Base-by-base conservation (phyloP, 805 yeast genomes). In the Saccharomycopsis olivae region DNA sequence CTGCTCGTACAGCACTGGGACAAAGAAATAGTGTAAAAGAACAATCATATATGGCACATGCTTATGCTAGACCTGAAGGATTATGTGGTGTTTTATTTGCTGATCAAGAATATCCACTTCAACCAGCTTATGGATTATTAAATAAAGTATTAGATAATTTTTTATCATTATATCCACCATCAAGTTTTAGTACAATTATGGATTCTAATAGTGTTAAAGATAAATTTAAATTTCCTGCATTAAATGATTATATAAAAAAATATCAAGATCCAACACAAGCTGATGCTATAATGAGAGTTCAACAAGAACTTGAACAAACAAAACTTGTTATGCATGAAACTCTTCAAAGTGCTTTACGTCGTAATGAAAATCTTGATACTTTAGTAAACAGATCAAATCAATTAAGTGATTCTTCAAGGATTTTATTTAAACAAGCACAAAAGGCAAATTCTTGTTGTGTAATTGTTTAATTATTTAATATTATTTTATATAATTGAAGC, bases 191-290 rank as follows among this genome's bases (percentile, higher is more conserved):
- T 2, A 74, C 69, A 43, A 65, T 69, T 1, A 10, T 15, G n/a
- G 56, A 57, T 32, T 55, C 52, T 28, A 44, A 51, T 16, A 49
- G 57, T 40, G 50, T 47, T 62, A 43, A 67, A 55, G 31, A 14
- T 14, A 27, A 37, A 20, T 65, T 80, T 40, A 61, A 62, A 29
- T 76, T 71, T 57, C 73, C 73, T 19, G 74, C 72, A 45, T 67
- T 89, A 53, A 82, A 77, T 24, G 64, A 62, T 19, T 87, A 87
- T 57, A 64, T 92, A 50, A 64, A 67, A 52, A 84, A 84, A 55
- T 92, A 92, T 63, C 98, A 92, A 64, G 95, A 92, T 58, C 99
- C 99, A 23, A 71, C 81, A 31, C 95, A 92, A 65, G 97, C 97
- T 0, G 99, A 92, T 59, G 81, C 96, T 9, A 77, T 92, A 47